A percentile compares a stretch with the other conserved stretches of the same genome.
These are phyloP conservation scores for Phaeophleospora eucalypticola DNA, from an alignment of 2,329 filamentous ascomycete genomes.

Conservation along the genomic window DNA sequence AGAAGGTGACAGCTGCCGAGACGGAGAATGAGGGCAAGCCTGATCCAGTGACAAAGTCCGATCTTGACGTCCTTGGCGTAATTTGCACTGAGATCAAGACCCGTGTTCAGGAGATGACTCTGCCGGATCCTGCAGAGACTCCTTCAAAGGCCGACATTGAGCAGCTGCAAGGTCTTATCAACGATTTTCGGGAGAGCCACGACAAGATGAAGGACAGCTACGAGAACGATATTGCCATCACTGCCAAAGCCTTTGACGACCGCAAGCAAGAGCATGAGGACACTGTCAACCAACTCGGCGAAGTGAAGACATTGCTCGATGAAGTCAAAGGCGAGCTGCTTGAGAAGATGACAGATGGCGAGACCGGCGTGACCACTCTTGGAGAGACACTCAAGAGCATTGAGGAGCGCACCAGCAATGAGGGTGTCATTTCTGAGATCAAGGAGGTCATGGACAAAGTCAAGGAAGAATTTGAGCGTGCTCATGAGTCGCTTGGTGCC, in stretches of 20 bases:
- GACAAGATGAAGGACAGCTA: constrained; percentile 69
- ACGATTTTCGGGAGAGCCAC: constrained; percentile 54
- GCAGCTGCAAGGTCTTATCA: constrained; percentile 53
- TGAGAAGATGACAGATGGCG: constrained; percentile 70
- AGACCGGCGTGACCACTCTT: constrained; percentile 57
- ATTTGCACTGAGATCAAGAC: constrained; percentile 82
- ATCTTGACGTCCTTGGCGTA: constrained; percentile 74
- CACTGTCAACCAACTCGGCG: constrained; percentile 71
- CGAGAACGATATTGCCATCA: constrained; percentile 68
- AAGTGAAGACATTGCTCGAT: constrained; percentile 72
- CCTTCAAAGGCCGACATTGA: constrained; percentile 73
- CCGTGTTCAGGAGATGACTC: constrained; percentile 67
- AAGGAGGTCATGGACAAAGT: constrained; percentile 67
- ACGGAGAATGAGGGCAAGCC: constrained; percentile 43
- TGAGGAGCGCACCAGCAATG: constrained; percentile 59
- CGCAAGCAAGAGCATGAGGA: constrained; percentile 78
- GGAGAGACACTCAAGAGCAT: constrained; percentile 63
- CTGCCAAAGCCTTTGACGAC: constrained; percentile 74
- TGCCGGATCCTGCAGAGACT: constrained; percentile 66
- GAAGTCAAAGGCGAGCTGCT: constrained; percentile 75
- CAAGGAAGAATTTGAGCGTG: constrained; percentile 82
- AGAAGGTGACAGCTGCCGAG: constrained; percentile 39
- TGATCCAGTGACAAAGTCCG: constrained; percentile 70
- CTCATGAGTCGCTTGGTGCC: constrained; percentile 72
- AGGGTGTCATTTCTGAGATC: constrained; percentile 43